Conservation (phyloP, 257 asterid genomes). For the Nicotiana tomentosiformis region DNA sequence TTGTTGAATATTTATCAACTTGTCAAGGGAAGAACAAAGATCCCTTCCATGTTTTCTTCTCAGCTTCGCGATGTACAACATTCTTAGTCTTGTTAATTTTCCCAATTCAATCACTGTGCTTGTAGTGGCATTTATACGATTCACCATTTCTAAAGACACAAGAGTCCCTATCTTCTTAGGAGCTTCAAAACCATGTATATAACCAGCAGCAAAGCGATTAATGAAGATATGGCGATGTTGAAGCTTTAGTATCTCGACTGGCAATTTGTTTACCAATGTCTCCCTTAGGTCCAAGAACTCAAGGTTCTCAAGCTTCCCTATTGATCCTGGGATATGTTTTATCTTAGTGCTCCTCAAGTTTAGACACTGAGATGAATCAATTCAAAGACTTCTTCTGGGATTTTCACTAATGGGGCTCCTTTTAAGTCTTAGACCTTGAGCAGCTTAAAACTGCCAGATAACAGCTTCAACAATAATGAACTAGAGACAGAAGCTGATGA, state of each 20-base stretch:
- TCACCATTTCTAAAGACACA: constrained; percentile 7
- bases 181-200: constrained; percentile 16
- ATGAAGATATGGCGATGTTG: constrained; percentile 5
- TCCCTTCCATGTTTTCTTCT: constrained; percentile 20
- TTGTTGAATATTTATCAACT: constrained; percentile 10
- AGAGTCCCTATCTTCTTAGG: constrained; percentile 16
- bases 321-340: constrained; percentile 11
- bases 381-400: constrained; percentile 16
- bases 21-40: constrained; percentile 18
- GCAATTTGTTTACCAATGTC: constrained; percentile 13
- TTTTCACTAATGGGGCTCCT: background rate
- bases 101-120: constrained; percentile 13
- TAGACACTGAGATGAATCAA: constrained; percentile 14
- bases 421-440: constrained; percentile 16
- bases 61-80: constrained; percentile 16
- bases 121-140: background rate
- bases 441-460: constrained; percentile 9
- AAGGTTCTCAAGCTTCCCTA: constrained; percentile 19
- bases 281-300: constrained; percentile 17
- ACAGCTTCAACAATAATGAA: background rate
- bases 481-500: background rate
- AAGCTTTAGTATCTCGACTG: constrained; percentile 17
- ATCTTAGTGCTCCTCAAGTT: constrained; percentile 11
- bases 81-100: constrained; percentile 16
- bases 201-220: background rate